Evolutionary conservation across 2,329 filamentous ascomycete species (phyloP).

Genomic region (Eutypella sp.): DNA sequence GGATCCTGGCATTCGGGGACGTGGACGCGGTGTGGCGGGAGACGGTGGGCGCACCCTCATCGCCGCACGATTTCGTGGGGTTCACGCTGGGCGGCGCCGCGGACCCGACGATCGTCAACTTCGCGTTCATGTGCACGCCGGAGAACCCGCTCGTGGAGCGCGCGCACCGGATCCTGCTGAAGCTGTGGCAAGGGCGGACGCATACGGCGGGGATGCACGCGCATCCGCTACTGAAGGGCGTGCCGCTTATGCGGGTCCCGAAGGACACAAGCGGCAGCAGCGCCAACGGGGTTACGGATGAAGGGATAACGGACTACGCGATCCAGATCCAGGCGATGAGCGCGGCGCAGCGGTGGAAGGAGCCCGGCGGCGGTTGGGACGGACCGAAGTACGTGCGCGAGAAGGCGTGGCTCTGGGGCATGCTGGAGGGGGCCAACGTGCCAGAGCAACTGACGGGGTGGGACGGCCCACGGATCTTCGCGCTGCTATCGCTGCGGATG

Average conservation of each 20-base stretch:
- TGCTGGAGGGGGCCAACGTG: conserved; percentile 39
- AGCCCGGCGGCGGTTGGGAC: conserved; percentile 42
- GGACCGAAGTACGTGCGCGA: conserved; percentile 42
- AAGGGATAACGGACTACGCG: conserved; percentile 45
- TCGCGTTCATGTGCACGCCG: conserved; percentile 33
- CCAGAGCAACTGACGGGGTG: conserved; percentile 44
- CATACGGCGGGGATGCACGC: conserved; percentile 42
- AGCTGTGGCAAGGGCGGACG: conserved; percentile 42
- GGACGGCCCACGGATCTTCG: conserved; percentile 39
- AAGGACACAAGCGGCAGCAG: conserved; percentile 16
- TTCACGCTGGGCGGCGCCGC: conserved; percentile 31
- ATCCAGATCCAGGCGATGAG: conserved; percentile 46
- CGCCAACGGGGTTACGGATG: conserved; percentile 31
- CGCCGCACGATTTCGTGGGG: conserved; percentile 37
- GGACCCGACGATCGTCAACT: conserved; percentile 35
- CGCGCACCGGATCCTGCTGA: conserved; percentile 42
- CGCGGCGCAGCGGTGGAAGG: conserved; percentile 42
- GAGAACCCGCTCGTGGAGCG: conserved; percentile 38
- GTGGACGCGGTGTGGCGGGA: conserved; percentile 42
- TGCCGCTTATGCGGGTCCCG: conserved; percentile 25
- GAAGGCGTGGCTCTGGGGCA: conserved; percentile 40
- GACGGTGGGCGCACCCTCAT: conserved; percentile 36
- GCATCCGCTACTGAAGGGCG: conserved; percentile 37
- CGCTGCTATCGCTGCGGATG: conserved; percentile 36
- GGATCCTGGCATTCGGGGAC: conserved; percentile 47